Percentiles rank a stretch among this genome's conserved stretches.
These are phyloP conservation scores for Rehmannia glutinosa DNA, from an alignment of 257 asterid genomes.

Conservation along the genomic window DNA sequence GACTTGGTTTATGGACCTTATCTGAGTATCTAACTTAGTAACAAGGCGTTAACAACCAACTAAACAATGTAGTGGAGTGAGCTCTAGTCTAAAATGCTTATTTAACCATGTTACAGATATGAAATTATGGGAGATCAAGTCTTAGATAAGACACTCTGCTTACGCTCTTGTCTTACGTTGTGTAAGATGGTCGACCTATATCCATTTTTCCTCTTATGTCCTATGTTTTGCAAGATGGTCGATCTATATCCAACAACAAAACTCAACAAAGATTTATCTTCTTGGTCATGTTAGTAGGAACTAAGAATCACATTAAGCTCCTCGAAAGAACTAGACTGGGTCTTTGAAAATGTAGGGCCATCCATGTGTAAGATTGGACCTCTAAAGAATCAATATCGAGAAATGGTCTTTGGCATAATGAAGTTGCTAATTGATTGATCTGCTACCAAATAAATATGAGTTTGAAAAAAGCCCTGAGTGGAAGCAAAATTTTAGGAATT, in stretches of 20 bases:
- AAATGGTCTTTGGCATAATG: neutral
- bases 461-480: neutral
- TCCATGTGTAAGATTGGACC: neutral
- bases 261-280: neutral
- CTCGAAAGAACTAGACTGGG: neutral
- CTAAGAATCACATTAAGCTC: neutral
- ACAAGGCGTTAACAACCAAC: neutral
- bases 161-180: neutral
- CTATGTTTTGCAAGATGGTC: neutral
- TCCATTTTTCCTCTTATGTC: no score
- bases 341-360: neutral
- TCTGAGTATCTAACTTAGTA: neutral
- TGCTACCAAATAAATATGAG: neutral
- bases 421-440: neutral
- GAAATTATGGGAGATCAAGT: neutral
- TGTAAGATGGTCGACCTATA: no score
- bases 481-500: neutral
- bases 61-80: neutral
- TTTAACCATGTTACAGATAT: neutral
- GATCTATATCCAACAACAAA: neutral
- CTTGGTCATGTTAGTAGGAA: neutral
- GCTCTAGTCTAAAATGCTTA: conserved; percentile 11
- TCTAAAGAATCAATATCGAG: neutral
- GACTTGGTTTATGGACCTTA: neutral
- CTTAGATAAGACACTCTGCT: neutral